Conservation (phyloP, 495 filamentous ascomycete species). For the Aspergillus sclerotiicarbonarius region DNA sequence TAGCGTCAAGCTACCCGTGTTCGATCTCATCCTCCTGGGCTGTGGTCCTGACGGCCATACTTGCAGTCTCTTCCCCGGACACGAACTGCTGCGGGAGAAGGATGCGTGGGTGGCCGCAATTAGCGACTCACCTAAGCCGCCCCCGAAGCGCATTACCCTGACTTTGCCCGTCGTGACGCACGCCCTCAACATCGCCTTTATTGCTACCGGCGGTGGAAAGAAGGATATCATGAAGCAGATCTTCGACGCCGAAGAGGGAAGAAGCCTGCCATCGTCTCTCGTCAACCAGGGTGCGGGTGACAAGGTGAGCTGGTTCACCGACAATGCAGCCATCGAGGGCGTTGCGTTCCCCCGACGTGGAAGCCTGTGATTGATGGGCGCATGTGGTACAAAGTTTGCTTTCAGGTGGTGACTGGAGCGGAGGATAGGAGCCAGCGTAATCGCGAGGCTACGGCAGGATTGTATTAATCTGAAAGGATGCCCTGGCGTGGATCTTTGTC, state of each 20-base stretch:
- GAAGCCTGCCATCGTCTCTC: constrained; percentile 74
- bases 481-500: not conserved
- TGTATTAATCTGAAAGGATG: not conserved
- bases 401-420: not conserved
- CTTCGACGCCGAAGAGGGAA: constrained; percentile 75
- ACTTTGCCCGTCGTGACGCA: constrained; percentile 87
- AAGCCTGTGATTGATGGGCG: constrained; percentile 41
- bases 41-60: constrained; percentile 96
- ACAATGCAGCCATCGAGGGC: constrained; percentile 75
- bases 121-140: constrained; percentile 91
- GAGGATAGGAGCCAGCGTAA: not conserved
- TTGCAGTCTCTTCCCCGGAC: constrained; percentile 91
- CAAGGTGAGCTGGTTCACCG: constrained; percentile 93
- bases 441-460: not conserved
- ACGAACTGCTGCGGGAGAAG: constrained; percentile 80
- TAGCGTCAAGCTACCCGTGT: constrained; percentile 86
- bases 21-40: constrained; percentile 89
- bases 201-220: constrained; percentile 86
- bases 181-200: constrained; percentile 79
- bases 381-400: not conserved
- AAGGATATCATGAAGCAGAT: constrained; percentile 89
- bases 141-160: constrained; percentile 84
- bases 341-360: constrained; percentile 73
- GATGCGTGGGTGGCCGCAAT: constrained; percentile 91
- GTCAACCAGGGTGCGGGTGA: constrained; percentile 82